phyloP scores from a whole-genome alignment of 2,329 filamentous ascomycete species.

The Pseudogymnoascus sp. region DNA sequence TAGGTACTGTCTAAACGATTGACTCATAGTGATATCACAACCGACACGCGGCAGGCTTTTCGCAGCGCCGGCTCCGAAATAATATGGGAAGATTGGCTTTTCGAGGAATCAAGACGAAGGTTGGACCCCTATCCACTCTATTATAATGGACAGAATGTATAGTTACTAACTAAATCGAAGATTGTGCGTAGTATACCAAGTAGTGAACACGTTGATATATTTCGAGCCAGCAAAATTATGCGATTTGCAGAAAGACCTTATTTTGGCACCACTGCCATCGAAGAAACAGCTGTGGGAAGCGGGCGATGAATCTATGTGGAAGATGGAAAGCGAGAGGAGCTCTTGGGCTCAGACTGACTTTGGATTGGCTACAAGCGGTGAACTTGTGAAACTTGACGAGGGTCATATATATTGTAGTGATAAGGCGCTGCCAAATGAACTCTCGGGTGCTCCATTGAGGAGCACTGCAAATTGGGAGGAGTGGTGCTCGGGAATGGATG shows the following conservation, averaged over 20 bases:
- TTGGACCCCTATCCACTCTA: slow-evolving; percentile 15
- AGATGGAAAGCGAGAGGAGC: slow-evolving; percentile 24
- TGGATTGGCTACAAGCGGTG: slow-evolving; percentile 27
- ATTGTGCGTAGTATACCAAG: slow-evolving; percentile 32
- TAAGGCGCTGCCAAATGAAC: slow-evolving; percentile 16
- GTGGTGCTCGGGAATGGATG: slow-evolving; percentile 39
- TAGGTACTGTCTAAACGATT: slow-evolving; percentile 17
- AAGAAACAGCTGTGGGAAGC: slow-evolving; percentile 38
- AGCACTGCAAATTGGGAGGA: slow-evolving; percentile 32
- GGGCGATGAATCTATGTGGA: slow-evolving; percentile 28
- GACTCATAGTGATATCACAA: slow-evolving; percentile 12
- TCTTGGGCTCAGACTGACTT: slow-evolving; percentile 19
- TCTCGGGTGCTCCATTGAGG: slow-evolving; percentile 15
- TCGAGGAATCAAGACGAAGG: slow-evolving; percentile 33
- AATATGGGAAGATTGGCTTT: slow-evolving; percentile 34
- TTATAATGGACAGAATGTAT: not conserved
- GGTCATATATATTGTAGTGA: slow-evolving; percentile 21
- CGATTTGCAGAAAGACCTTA: slow-evolving; percentile 26
- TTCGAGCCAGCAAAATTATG: slow-evolving; percentile 34
- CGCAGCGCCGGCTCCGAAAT: slow-evolving; percentile 19
- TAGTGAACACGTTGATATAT: slow-evolving; percentile 35
- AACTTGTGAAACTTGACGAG: slow-evolving; percentile 27
- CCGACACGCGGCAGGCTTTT: slow-evolving; percentile 15
- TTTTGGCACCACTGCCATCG: slow-evolving; percentile 35
- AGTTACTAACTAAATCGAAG: slow-evolving; percentile 22